These are phyloP conservation scores for Alternaria ventricosa DNA, from an alignment of 2,329 filamentous ascomycete genomes.

Conservation along the genomic window DNA sequence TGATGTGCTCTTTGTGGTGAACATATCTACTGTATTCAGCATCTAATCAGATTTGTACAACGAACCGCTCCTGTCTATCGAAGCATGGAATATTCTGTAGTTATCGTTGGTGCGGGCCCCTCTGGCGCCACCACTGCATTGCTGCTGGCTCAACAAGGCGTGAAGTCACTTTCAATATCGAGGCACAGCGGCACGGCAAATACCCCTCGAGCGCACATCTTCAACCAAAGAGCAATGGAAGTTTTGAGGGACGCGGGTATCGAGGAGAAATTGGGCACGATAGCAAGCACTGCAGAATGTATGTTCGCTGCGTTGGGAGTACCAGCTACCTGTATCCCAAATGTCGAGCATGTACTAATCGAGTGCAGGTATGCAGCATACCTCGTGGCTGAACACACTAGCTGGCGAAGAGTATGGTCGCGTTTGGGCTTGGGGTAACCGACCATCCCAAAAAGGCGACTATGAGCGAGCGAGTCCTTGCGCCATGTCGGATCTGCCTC, in stretches of 20 bases:
- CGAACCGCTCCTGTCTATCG: neutral
- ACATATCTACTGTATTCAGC: neutral
- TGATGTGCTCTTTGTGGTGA: neutral
- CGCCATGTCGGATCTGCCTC: slow-evolving; percentile 51
- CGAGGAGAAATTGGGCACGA: neutral
- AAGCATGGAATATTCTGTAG: neutral
- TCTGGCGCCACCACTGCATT: neutral
- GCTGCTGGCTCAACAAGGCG: neutral
- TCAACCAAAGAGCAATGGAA: slow-evolving; percentile 58
- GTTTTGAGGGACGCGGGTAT: slow-evolving; percentile 48
- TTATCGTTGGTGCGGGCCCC: neutral
- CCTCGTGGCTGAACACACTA: slow-evolving; percentile 53
- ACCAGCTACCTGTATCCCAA: slow-evolving; percentile 52
- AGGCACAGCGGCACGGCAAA: slow-evolving; percentile 48
- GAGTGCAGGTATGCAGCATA: slow-evolving; percentile 49
- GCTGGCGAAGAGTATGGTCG: slow-evolving; percentile 54
- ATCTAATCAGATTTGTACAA: neutral
- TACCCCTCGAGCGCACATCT: slow-evolving; percentile 67
- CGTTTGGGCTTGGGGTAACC: slow-evolving; percentile 54
- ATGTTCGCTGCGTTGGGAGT: neutral
- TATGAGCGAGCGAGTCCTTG: slow-evolving; percentile 54
- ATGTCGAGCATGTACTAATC: slow-evolving; percentile 44
- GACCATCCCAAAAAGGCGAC: slow-evolving; percentile 46
- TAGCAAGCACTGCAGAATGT: neutral
- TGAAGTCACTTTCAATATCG: neutral